phyloP scores from a whole-genome alignment of 345 rosid genomes.

The Luvunga scandens region DNA sequence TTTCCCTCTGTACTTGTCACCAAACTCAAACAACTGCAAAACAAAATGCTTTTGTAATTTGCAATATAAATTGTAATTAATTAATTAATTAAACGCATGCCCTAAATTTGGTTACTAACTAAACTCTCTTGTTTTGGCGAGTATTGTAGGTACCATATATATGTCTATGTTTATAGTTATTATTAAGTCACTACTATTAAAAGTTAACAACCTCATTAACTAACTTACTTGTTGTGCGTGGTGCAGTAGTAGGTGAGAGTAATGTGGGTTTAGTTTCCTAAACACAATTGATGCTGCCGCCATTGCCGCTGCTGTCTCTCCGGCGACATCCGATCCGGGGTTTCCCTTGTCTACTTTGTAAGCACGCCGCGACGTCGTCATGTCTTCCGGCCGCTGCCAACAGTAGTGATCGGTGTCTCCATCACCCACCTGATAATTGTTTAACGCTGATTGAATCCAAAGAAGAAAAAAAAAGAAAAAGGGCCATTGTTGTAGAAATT shows the following conservation, averaged over 20 bases:
- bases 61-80: background rate
- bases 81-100: background rate
- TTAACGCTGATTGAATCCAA: background rate
- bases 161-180: background rate
- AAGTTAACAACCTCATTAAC: constrained; percentile 6
- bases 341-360: constrained; percentile 62
- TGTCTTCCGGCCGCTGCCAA: constrained; percentile 99
- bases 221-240: constrained; percentile 57
- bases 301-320: constrained; percentile 86
- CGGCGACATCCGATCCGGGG: constrained; percentile 82
- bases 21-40: constrained; percentile 63
- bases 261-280: constrained; percentile 56
- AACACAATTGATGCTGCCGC: constrained; percentile 87
- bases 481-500: background rate
- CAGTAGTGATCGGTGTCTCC: constrained; percentile 88
- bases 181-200: background rate
- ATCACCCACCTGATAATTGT: constrained; percentile 63
- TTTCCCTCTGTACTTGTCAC: constrained; percentile 56
- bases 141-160: constrained; percentile 5
- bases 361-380: constrained; percentile 73
- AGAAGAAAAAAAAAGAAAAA: fast-evolving
- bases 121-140: constrained; percentile 16
- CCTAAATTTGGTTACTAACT: constrained; percentile 2
- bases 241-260: constrained; percentile 67
- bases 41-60: background rate